Conservation (phyloP, 805 yeast species). For the Candida michaelii region DNA sequence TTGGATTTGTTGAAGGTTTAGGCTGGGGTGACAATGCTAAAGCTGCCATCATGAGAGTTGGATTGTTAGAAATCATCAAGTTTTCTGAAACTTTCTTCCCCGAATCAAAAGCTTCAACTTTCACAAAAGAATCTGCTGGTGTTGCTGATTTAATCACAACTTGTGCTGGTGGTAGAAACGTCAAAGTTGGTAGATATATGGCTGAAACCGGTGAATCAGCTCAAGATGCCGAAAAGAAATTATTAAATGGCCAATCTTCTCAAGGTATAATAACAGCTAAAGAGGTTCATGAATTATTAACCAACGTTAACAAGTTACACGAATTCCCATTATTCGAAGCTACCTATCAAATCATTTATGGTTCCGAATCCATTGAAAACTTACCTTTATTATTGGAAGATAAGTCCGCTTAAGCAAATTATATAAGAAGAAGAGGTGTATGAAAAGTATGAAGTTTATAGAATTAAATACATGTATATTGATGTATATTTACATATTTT, state of each 20-base stretch:
- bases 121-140: constrained; percentile 47
- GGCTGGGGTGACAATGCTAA: constrained; percentile 53
- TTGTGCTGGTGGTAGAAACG: constrained; percentile 49
- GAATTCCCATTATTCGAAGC: constrained; percentile 49
- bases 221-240: constrained; percentile 42
- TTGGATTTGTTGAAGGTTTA: constrained; percentile 47
- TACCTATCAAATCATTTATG: constrained; percentile 43
- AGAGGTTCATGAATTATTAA: constrained; percentile 48
- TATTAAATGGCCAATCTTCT: constrained; percentile 47
- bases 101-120: constrained; percentile 35
- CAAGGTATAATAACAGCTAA: constrained; percentile 48
- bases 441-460: constrained; percentile 4
- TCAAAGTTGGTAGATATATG: constrained; percentile 47
- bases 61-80: constrained; percentile 42
- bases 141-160: constrained; percentile 50
- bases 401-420: background rate
- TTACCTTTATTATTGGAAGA: constrained; percentile 42
- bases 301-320: constrained; percentile 28
- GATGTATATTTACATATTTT: constrained; percentile 1
- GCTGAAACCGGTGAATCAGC: constrained; percentile 42
- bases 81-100: constrained; percentile 59
- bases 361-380: constrained; percentile 39
- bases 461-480: background rate
- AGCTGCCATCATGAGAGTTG: constrained; percentile 49
- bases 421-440: background rate